phyloP scores from a whole-genome alignment of 2,329 filamentous ascomycete genomes.

The Botrytis squamosa region DNA sequence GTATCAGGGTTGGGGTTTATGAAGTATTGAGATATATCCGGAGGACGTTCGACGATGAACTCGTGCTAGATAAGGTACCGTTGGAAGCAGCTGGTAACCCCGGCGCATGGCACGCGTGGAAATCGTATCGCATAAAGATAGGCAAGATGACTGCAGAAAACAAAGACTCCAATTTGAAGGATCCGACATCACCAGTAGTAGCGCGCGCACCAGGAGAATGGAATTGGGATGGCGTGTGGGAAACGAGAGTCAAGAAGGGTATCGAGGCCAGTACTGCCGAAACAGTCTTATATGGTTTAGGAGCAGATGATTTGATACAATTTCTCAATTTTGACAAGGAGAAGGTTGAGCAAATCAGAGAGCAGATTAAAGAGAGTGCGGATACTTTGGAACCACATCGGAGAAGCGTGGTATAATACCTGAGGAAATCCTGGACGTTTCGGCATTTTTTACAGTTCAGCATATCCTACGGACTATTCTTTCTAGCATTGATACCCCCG shows the following conservation, averaged over 20 bases:
- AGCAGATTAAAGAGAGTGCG: constrained; percentile 51
- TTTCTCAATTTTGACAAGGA: constrained; percentile 63
- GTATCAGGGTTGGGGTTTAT: constrained; percentile 49
- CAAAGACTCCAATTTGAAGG: constrained; percentile 4
- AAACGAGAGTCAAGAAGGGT: constrained; percentile 78
- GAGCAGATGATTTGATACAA: constrained; percentile 69
- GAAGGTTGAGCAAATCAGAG: constrained; percentile 57
- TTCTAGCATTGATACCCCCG: constrained; percentile 20
- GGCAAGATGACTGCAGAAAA: constrained; percentile 35
- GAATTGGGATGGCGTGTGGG: constrained; percentile 99
- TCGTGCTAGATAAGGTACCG: constrained; percentile 74
- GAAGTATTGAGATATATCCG: constrained; percentile 79
- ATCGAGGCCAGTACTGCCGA: constrained; percentile 78
- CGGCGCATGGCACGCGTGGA: constrained; percentile 93
- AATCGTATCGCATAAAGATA: constrained; percentile 60
- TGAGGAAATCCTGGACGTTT: constrained; percentile 34
- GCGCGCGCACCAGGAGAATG: constrained; percentile 71
- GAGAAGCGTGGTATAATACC: constrained; percentile 28
- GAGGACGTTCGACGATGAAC: constrained; percentile 75
- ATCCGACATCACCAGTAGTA: constrained; percentile 4
- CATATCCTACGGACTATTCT: constrained; percentile 14
- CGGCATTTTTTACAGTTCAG: neutral
- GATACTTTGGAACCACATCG: constrained; percentile 43
- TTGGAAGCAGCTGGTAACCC: constrained; percentile 83
- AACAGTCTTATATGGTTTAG: constrained; percentile 70